A percentile compares a stretch with the other conserved stretches of the same genome.
Evolutionary conservation across 2,329 filamentous ascomycete genomes (phyloP).

Genomic region (Ophidiomyces ophidiicola): DNA sequence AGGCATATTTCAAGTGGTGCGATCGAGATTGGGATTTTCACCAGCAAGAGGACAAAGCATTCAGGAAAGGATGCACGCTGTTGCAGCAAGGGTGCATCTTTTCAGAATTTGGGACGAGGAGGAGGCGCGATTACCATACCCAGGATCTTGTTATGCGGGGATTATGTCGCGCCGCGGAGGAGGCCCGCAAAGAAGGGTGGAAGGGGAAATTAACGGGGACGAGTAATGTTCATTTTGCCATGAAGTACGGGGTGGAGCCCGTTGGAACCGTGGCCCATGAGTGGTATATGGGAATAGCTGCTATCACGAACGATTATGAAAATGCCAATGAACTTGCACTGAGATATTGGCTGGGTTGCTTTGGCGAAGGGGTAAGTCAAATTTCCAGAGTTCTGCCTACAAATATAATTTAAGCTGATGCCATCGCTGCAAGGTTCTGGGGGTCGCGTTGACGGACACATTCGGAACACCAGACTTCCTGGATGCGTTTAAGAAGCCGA

Average conservation of each 20-base stretch:
- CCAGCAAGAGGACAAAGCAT: slow-evolving; percentile 74
- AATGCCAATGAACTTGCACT: slow-evolving; percentile 74
- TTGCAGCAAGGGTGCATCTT: slow-evolving; percentile 74
- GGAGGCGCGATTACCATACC: slow-evolving; percentile 85
- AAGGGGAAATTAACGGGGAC: slow-evolving; percentile 70
- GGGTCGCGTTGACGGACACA: slow-evolving; percentile 88
- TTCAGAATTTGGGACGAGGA: slow-evolving; percentile 85
- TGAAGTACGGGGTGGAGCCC: slow-evolving; percentile 74
- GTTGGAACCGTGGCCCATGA: slow-evolving; percentile 91
- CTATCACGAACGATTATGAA: slow-evolving; percentile 75
- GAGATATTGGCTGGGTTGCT: slow-evolving; percentile 80
- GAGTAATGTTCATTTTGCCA: slow-evolving; percentile 93
- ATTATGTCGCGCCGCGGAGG: slow-evolving; percentile 63
- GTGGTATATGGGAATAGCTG: slow-evolving; percentile 98
- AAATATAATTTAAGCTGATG: not conserved
- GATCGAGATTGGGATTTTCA: slow-evolving; percentile 85
- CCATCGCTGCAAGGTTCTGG: slow-evolving; percentile 45
- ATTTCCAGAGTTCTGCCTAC: no score
- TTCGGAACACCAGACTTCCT: slow-evolving; percentile 89
- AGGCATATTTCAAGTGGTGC: slow-evolving; percentile 95
- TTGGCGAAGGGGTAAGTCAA: slow-evolving; percentile 55
- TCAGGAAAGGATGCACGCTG: slow-evolving; percentile 63
- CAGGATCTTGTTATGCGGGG: slow-evolving; percentile 86
- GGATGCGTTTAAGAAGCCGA: slow-evolving; percentile 62
- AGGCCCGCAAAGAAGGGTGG: slow-evolving; percentile 52